Evolutionary conservation across 2,329 filamentous ascomycete species (phyloP).

Genomic region (Fusarium xylarioides): DNA sequence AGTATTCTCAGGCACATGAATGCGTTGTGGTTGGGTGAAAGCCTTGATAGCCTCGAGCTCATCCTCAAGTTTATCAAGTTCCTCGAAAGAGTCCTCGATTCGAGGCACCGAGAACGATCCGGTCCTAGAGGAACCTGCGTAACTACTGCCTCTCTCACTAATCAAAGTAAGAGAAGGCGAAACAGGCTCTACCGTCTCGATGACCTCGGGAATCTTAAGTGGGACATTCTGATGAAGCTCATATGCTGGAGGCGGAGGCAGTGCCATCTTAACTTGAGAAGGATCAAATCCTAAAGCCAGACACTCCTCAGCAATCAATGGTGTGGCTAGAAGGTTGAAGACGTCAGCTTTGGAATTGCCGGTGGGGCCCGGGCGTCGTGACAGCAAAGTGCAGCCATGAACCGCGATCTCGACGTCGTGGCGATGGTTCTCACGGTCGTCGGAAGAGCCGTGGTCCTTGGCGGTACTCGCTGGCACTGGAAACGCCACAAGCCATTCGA

Average conservation of each 20-base stretch:
- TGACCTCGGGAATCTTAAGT: constrained; percentile 44
- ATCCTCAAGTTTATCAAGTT: constrained; percentile 69
- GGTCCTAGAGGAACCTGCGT: constrained; percentile 45
- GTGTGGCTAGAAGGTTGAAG: constrained; percentile 60
- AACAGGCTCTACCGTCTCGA: constrained; percentile 45
- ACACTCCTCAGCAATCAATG: constrained; percentile 45
- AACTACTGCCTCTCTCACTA: constrained; percentile 47
- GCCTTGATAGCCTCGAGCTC: constrained; percentile 63
- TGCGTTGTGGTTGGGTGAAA: constrained; percentile 48
- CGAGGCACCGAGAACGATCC: constrained; percentile 53
- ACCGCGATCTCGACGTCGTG: constrained; percentile 44
- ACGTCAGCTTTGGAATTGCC: constrained; percentile 46
- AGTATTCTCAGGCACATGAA: constrained; percentile 43
- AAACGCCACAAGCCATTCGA: constrained; percentile 59
- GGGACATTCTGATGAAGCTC: constrained; percentile 33
- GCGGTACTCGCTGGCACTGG: constrained; percentile 43
- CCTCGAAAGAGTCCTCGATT: constrained; percentile 72
- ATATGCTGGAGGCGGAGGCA: constrained; percentile 39
- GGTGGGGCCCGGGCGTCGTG: constrained; percentile 44
- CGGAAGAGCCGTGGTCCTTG: constrained; percentile 24
- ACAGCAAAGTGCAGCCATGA: constrained; percentile 64
- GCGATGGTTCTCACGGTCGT: constrained; percentile 16
- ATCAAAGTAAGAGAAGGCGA: constrained; percentile 47
- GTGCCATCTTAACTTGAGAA: constrained; percentile 36
- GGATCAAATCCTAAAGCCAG: constrained; percentile 26